These are phyloP conservation scores for Teunomyces kruisii DNA, from an alignment of 805 yeast genomes.

Conservation along the genomic window DNA sequence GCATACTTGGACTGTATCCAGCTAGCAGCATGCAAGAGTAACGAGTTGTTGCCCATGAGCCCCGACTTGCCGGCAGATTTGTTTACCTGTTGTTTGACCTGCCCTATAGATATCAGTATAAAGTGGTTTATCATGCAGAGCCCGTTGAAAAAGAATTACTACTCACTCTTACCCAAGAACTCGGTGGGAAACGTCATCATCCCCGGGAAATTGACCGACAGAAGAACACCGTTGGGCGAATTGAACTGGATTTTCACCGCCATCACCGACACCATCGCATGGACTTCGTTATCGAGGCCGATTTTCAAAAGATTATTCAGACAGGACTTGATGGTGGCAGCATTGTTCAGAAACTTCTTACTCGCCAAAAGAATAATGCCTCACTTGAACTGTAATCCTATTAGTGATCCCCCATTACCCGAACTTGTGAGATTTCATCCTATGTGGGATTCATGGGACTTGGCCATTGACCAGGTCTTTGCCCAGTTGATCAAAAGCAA, in stretches of 20 bases:
- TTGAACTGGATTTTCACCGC: slow-evolving; percentile 97
- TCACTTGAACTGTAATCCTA: slow-evolving; percentile 87
- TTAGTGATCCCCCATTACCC: slow-evolving; percentile 91
- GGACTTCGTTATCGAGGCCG: slow-evolving; percentile 88
- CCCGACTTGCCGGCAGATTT: slow-evolving; percentile 95
- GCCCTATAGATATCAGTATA: slow-evolving; percentile 92
- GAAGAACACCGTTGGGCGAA: slow-evolving; percentile 95
- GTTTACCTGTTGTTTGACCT: slow-evolving; percentile 91
- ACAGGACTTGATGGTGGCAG: slow-evolving; percentile 96
- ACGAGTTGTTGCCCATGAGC: slow-evolving; percentile 86
- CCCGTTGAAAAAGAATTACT: slow-evolving; percentile 56
- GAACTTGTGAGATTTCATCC: slow-evolving; percentile 77
- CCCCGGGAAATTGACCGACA: slow-evolving; percentile 88
- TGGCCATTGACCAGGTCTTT: slow-evolving; percentile 92
- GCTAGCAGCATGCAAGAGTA: slow-evolving; percentile 85
- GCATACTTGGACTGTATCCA: slow-evolving; percentile 86
- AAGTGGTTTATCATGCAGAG: slow-evolving; percentile 88
- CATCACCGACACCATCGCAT: slow-evolving; percentile 95
- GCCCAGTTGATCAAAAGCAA: slow-evolving; percentile 58
- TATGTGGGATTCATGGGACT: slow-evolving; percentile 98
- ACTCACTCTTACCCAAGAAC: slow-evolving; percentile 45
- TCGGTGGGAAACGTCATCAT: slow-evolving; percentile 61
- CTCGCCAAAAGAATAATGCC: slow-evolving; percentile 94
- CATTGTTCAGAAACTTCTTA: slow-evolving; percentile 86
- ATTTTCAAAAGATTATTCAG: slow-evolving; percentile 86